Base-by-base conservation (phyloP, 495 filamentous ascomycete genomes). In the Cercophora sp. region DNA sequence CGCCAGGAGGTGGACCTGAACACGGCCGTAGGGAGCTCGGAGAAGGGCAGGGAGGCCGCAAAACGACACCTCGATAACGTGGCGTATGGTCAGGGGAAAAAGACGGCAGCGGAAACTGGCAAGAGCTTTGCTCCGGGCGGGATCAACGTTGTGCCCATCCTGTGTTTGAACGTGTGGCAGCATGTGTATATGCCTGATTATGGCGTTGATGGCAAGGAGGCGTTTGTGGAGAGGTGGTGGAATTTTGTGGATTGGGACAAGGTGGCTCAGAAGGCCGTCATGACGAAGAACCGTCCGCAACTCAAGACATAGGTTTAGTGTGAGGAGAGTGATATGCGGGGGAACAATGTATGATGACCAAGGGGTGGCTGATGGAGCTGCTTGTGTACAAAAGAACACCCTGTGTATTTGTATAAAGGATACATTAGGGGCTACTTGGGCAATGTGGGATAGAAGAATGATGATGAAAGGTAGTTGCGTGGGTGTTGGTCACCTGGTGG, bases 141-240 rank as follows among this genome's bases (percentile, higher is more conserved):
- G 9, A 70, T 80, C 45, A 79, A 87, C 47, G 60, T 91, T 15
- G 70, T 81, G 48, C 90, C 92, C 4, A 70, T 96, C 54, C 71
- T 97, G 51, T 95, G 91, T 60, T 78, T 97, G 39, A 97, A 93
- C 68, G 95, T 89, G 22, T 98, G 93, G 93, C 85, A 96, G 75
- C 93, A 98, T 69, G 87, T 84, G 2, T 98, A 87, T 84, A 70
- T 97, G 67, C 78, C 77, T 53, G 89, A 97, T 65, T 96, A 85
- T 62, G 89, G 89, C 22, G 74, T 96, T 15, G 67, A 62, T 2
- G 89, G 88, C 10, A 97, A 96, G 84, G 76, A 76, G 41, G 67
- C 73, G 50, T 98, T 80, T 70, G 74, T 91, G 44, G 78, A 86
- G 73, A 70, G 65, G 37, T 96, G 92, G 91, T 98, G 93, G 93